Evolutionary conservation across 179 eudicot genomes (phyloP), one percentile per base, ranked within the genome.

Genomic region (Heliamphora ciliata): DNA sequence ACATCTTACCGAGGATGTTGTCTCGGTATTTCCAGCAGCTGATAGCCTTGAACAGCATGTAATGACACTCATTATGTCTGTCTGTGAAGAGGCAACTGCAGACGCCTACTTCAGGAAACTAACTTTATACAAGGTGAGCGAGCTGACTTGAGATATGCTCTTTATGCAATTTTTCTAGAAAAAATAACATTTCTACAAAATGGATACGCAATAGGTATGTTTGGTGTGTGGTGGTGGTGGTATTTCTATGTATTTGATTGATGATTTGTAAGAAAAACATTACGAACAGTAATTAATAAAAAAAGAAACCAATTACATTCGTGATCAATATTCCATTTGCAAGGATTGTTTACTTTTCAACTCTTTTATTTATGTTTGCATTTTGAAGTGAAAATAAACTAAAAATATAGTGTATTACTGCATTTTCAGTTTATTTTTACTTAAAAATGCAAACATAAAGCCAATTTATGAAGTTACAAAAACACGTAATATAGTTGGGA

Each of bases 1-100:
- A 85, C 99, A 97, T 88, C 92, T 97, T 80, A 97, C 99, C 0
- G 99, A 97, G 88, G 99, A 97, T 87, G 97, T 91, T 56, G 93
- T 90, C 84, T 89, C 97, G 78, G 97, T 97, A 86, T 91, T 93
- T 86, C 98, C 98, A 78, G 97, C 97, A 78, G 98, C 99, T 82
- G 94, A 97, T 90, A 90, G 91, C 86, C 92, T 97, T 83, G 99
- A 97, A 85, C 97, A 92, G 85, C 87, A 91, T 85, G 86, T 90
- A 56, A 78, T 92, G 68, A 86, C 91, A 75, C 85, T 90, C 71
- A 86, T 94, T 80, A 84, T 81, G 54, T 93, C 98, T 86, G 85
- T 91, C 64, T 91, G 90, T 84, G 97, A 91, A 84, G 98, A 90
- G 81, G 95, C 88, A 82, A 84, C 89, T 84, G 91, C 92, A 76